Evolutionary conservation across 2,329 filamentous ascomycete genomes (phyloP).

Genomic region (Fusarium algeriense): DNA sequence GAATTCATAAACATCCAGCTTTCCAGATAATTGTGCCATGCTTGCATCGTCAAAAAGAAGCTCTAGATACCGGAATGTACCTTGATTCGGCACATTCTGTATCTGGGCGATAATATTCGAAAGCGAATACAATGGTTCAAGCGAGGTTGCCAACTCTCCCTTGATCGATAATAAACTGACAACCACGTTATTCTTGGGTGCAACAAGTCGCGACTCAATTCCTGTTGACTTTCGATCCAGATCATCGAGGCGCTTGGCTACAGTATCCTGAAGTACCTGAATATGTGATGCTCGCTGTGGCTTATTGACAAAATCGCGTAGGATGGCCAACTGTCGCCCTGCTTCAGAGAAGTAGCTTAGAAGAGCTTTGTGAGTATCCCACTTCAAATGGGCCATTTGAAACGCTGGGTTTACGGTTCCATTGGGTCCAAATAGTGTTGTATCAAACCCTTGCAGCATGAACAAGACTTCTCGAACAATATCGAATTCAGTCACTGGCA

Average conservation of each 20-base stretch:
- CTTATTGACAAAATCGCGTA: conserved; percentile 60
- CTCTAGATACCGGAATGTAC: conserved; percentile 82
- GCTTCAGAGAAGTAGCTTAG: conserved; percentile 61
- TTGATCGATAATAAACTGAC: conserved; percentile 76
- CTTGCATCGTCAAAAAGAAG: conserved; percentile 78
- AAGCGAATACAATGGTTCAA: conserved; percentile 70
- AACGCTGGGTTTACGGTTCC: conserved; percentile 56
- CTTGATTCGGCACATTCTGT: conserved; percentile 60
- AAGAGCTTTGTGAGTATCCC: conserved; percentile 64
- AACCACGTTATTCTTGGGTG: conserved; percentile 63
- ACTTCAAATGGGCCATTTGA: conserved; percentile 62
- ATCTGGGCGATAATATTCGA: conserved; percentile 72
- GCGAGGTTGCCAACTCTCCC: conserved; percentile 65
- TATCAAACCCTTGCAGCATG: conserved; percentile 85
- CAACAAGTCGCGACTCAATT: conserved; percentile 72
- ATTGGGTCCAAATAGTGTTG: conserved; percentile 72
- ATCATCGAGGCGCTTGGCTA: conserved; percentile 66
- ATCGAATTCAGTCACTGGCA: conserved; percentile 76
- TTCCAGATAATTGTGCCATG: conserved; percentile 76
- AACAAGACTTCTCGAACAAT: conserved; percentile 82
- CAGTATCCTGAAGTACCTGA: conserved; percentile 77
- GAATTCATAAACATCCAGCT: conserved; percentile 70
- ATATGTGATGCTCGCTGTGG: conserved; percentile 68
- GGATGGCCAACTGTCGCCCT: conserved; percentile 58
- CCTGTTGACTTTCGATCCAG: conserved; percentile 71